Conservation (phyloP, 1,284 basidiomycete species). For the Malassezia yamatoensis region DNA sequence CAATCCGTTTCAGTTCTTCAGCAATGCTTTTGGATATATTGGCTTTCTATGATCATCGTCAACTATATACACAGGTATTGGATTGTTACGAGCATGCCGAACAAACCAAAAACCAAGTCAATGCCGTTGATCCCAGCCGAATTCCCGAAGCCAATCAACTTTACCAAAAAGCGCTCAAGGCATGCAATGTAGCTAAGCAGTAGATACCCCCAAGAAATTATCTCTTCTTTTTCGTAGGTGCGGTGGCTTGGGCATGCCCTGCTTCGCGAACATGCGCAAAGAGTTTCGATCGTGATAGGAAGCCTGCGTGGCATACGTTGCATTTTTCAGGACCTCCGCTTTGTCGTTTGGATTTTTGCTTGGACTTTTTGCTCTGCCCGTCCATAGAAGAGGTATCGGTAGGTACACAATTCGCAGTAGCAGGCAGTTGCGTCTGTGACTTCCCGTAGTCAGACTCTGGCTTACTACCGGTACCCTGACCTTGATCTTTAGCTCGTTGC, state of each 20-base stretch:
- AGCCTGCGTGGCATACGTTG: constrained; percentile 61
- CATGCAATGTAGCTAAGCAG: too few relatives aligned
- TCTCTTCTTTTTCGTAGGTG: not conserved
- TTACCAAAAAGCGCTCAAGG: too few relatives aligned
- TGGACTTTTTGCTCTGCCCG: constrained; percentile 1
- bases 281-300: constrained; percentile 66
- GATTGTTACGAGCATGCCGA: constrained; percentile 6
- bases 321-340: constrained; percentile 50
- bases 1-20: not conserved
- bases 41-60: constrained; percentile 4
- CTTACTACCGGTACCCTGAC: constrained; percentile 8
- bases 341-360: constrained; percentile 1
- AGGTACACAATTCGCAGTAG: not conserved
- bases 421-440: not conserved
- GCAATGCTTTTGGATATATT: constrained; percentile 9
- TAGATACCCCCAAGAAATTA: too few relatives aligned
- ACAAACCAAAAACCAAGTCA: not conserved
- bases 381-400: too few relatives aligned
- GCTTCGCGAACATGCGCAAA: constrained; percentile 65
- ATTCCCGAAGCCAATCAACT: not conserved
- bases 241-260: constrained; percentile 60
- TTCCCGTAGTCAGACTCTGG: not conserved
- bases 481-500: constrained; percentile 8
- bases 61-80: constrained; percentile 1
- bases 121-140: not conserved